Evolutionary conservation across 2,329 filamentous ascomycete species (phyloP), one percentile per base, ranked within the genome.

Genomic region (Cordyceps sp.): DNA sequence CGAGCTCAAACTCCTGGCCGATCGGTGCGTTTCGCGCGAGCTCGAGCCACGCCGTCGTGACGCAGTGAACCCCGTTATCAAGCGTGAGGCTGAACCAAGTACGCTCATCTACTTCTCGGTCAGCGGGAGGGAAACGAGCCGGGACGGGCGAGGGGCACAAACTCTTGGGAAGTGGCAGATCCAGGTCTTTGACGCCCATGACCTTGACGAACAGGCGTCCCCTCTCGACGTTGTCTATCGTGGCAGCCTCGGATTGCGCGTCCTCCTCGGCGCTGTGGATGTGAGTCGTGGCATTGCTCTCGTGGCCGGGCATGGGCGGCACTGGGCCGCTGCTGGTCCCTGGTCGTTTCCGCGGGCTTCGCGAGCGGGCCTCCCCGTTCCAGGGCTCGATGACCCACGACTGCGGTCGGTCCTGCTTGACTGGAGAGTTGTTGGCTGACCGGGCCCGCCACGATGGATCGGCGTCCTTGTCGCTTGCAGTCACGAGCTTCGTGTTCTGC

Each of bases 301-400:
- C 74, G 42, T 90, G 83, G 7, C 88, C 86, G 13, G 90, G 88
- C 41, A 94, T 55, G 13, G 88, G 88, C 16, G 88, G 88, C 1
- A 74, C 73, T 14, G 78, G 64, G 1, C 81, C 82, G 16, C 62
- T 61, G 19, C 27, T 29, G 18, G 47, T 44, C 10, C 39, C 44
- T 5, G 45, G 41, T 13, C 48, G 48, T 57, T 78, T 78, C 39
- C 73, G 66, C 24, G 73, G 57, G 43, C 68, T 75, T 41, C 64
- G 66, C 41, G 78, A 72, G 35, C 85, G 73, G 28, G 66, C 56
- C 54, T 85, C 81, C 37, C 78, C 73, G 55, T 93, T 93, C 90
- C 90, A 98, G 13, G 90, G 90, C 57, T 96, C 90, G 5, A 93
- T 90, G 12, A 84, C 90, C 81, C 90, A 93, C 2, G 85, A 92